Evolutionary conservation across 2,329 filamentous ascomycete genomes (phyloP).

Genomic region (Torrubiella hemipterigena): DNA sequence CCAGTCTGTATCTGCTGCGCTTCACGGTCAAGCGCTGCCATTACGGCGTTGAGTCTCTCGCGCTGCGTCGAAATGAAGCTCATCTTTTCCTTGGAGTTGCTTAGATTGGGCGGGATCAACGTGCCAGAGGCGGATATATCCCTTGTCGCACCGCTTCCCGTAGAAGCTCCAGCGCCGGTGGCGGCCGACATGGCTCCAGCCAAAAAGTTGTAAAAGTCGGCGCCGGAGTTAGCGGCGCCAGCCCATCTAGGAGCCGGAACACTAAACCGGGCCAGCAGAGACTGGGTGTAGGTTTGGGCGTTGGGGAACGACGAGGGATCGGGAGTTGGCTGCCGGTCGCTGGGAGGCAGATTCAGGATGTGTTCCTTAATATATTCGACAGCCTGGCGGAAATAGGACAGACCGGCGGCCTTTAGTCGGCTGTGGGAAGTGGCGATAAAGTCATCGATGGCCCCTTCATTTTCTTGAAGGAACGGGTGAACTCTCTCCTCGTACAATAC

Average conservation of each 20-base stretch:
- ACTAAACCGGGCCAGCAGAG: conserved; percentile 74
- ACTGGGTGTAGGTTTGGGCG: conserved; percentile 60
- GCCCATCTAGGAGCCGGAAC: conserved; percentile 58
- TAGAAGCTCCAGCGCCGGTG: conserved; percentile 28
- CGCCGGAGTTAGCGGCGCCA: conserved; percentile 30
- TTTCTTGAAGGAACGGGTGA: conserved; percentile 76
- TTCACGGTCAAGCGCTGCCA: conserved; percentile 70
- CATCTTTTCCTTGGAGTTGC: conserved; percentile 52
- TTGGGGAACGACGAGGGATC: conserved; percentile 26
- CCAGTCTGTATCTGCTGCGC: conserved; percentile 46
- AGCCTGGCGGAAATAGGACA: conserved; percentile 60
- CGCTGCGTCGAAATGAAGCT: conserved; percentile 69
- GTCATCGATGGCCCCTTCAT: conserved; percentile 81
- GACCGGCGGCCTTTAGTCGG: conserved; percentile 61
- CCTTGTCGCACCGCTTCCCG: conserved; percentile 11
- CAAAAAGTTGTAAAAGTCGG: conserved; percentile 68
- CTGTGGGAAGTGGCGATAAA: conserved; percentile 77
- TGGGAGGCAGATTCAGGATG: conserved; percentile 63
- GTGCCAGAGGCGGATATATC: conserved; percentile 32
- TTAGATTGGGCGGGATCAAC: conserved; percentile 60
- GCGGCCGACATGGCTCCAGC: conserved; percentile 60
- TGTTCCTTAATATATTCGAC: conserved; percentile 62
- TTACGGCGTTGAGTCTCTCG: conserved; percentile 61
- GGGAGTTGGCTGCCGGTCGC: too few species aligned
- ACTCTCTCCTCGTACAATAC: conserved; percentile 75